Percentiles rank a stretch among this genome's conserved stretches.
These are phyloP conservation scores for Ilex aquifolium DNA, from an alignment of 257 asterid species.

Conservation along the genomic window DNA sequence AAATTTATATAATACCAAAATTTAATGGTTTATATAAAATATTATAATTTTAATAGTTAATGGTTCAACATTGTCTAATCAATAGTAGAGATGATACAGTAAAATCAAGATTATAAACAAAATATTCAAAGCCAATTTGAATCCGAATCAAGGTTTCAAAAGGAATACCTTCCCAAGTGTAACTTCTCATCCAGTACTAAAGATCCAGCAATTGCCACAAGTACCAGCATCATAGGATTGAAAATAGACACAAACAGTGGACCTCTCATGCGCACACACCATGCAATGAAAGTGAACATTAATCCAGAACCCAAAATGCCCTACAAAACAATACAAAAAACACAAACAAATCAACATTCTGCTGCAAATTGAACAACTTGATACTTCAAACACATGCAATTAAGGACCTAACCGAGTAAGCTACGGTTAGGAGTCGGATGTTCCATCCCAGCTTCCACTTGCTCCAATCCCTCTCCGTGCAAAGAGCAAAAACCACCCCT, in stretches of 20 bases:
- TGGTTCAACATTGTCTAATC: too few species aligned
- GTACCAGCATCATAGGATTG: not conserved
- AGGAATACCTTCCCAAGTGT: not conserved
- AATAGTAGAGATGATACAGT: too few species aligned
- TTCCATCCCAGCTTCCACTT: not conserved
- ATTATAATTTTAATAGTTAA: too few species aligned
- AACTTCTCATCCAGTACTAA: not conserved
- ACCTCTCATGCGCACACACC: not conserved
- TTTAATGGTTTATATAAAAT: too few species aligned
- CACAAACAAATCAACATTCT: too few species aligned
- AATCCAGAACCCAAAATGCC: not conserved
- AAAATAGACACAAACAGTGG: not conserved
- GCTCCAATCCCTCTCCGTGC: not conserved
- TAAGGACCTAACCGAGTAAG: not conserved
- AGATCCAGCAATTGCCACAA: not conserved
- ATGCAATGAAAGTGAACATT: not conserved
- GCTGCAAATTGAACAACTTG: too few species aligned
- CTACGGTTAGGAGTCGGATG: not conserved
- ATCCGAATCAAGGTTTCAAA: too few species aligned
- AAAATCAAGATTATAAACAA: too few species aligned
- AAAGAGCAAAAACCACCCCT: not conserved
- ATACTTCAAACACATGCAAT: not conserved
- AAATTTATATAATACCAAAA: too few species aligned
- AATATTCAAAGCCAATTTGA: too few species aligned
- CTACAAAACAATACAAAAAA: not conserved